Evolutionary conservation across 306 rosid genomes (phyloP), one percentile per base, ranked within the genome.

Genomic region (Acacia confusa): DNA sequence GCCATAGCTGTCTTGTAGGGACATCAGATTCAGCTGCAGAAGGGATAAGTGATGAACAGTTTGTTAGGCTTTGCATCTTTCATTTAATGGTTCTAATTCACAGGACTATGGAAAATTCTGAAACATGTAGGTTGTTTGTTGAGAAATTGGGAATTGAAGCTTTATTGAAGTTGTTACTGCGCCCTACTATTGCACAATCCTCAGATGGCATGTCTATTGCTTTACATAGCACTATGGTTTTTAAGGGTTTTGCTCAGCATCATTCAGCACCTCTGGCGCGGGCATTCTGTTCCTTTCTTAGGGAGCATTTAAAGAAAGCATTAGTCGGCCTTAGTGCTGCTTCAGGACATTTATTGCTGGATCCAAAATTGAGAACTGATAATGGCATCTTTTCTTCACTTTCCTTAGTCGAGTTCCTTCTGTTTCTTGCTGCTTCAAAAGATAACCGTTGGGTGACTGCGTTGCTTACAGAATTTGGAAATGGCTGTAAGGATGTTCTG

Each of bases 201-300:
- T 89, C 97, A 40, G 97, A 95, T 83, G 98, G 98, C 81, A 95
- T 90, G 97, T 88, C 98, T 70, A 89, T 95, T 90, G 97, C 98
- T 82, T 78, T 95, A 34, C 98, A 95, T 71, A 91, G 98, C 87
- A 95, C 97, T 71, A 95, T 95, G 98, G 98, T 95, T 50, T 95
- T 95, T 85, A 95, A 95, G 83, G 94, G 95, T 57, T 95, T 95
- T 47, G 89, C 98, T 34, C 98, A 95, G 72, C 96, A 95, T 89
- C 98, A 95, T 82, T 92, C 98, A 30, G 88, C 91, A 71, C 88
- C 92, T 53, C 86, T 95, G 80, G 97, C 97, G 55, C 94, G 83
- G 32, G 98, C 97, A 36, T 92, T 95, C 78, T 95, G 98, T 82
- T 87, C 95, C 86, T 84, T 90, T 74, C 98, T 95, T 66, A 79